phyloP scores from a whole-genome alignment of 2,329 filamentous ascomycete species.

The Aspergillus brunneoviolaceus region DNA sequence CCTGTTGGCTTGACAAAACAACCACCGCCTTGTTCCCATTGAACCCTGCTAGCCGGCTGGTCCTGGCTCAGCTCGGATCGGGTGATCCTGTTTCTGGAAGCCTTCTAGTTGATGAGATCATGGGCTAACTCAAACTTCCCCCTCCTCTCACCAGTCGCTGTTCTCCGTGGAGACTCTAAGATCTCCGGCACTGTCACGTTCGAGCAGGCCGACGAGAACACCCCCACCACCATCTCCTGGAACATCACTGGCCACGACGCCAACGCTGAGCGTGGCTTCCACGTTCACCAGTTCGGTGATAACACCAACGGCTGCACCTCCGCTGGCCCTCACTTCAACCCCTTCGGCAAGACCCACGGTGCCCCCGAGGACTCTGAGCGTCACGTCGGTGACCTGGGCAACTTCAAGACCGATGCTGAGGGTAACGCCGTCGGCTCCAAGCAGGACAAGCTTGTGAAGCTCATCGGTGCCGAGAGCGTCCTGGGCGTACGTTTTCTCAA shows the following conservation, averaged over 20 bases:
- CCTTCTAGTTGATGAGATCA: conserved; percentile 9
- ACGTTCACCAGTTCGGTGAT: conserved; percentile 98
- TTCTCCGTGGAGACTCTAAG: conserved; percentile 97
- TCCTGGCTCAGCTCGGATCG: neutral
- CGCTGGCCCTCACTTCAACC: conserved; percentile 99
- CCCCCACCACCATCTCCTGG: conserved; percentile 84
- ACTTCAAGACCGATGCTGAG: conserved; percentile 92
- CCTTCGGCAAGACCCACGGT: conserved; percentile 87
- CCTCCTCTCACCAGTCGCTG: conserved; percentile 67
- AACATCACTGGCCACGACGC: conserved; percentile 89
- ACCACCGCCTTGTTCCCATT: neutral
- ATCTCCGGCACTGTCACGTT: conserved; percentile 91
- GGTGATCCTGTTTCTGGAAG: conserved; percentile 5
- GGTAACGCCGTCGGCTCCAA: conserved; percentile 83
- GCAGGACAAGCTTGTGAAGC: conserved; percentile 81
- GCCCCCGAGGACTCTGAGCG: conserved; percentile 77
- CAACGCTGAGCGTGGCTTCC: conserved; percentile 96
- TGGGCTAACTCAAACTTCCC: conserved; percentile 6
- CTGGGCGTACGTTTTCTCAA: conserved; percentile 67
- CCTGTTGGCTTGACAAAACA: conserved; percentile 10
- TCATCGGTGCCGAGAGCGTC: conserved; percentile 93
- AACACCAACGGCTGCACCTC: conserved; percentile 99
- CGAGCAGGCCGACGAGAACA: conserved; percentile 81
- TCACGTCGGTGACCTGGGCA: conserved; percentile 96
- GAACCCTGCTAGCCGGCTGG: conserved; percentile 1